These are phyloP conservation scores for Solanum chilense DNA, from an alignment of 257 asterid species.

Conservation along the genomic window DNA sequence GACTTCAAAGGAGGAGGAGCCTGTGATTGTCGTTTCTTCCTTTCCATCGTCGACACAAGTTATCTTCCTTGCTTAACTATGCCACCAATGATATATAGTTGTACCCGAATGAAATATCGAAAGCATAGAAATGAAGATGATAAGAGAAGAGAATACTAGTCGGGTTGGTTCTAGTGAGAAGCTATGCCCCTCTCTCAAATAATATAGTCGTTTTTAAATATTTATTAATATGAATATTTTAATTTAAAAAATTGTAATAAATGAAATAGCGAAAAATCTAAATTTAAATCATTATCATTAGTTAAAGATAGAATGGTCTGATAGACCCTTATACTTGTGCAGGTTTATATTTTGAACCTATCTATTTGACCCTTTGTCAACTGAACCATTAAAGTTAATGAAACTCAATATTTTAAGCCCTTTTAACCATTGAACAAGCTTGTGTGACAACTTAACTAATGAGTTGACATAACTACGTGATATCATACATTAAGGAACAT, in stretches of 20 bases:
- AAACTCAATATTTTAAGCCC: too few relatives aligned
- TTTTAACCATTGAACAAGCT: too few relatives aligned
- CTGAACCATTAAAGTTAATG: too few relatives aligned
- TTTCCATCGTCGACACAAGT: neutral
- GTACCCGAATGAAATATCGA: neutral
- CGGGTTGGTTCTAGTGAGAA: neutral
- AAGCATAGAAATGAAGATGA: neutral
- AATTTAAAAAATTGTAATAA: neutral
- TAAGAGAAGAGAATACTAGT: neutral
- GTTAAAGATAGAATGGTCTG: too few relatives aligned
- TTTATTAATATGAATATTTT: neutral
- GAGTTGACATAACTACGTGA: too few relatives aligned
- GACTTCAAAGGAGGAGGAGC: neutral
- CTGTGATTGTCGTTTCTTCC: neutral
- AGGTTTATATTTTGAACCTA: too few relatives aligned
- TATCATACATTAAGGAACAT: too few relatives aligned
- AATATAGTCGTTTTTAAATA: neutral
- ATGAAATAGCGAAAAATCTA: neutral
- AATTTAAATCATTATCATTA: too few relatives aligned
- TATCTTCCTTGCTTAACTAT: neutral
- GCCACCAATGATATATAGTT: neutral
- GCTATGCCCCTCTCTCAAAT: neutral
- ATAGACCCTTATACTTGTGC: too few relatives aligned
- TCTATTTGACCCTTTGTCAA: too few relatives aligned
- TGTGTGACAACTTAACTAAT: too few relatives aligned